Conservation (phyloP, 257 asterid species). For the Voacanga thouarsii region DNA sequence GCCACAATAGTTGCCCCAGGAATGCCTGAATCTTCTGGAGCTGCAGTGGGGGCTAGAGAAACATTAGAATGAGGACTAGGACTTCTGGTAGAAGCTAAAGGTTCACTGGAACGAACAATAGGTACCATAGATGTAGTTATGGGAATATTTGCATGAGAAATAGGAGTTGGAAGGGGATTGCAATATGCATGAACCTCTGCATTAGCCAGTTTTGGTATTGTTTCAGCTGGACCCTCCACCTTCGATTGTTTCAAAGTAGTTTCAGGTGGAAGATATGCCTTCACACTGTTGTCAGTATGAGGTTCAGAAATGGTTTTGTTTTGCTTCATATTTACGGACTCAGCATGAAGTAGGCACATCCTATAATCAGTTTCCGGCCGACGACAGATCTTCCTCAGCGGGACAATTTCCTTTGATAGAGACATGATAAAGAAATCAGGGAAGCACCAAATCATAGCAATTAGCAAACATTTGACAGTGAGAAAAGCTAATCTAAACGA, state of each 20-base stretch:
- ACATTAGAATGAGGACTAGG: neutral
- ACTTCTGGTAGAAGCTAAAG: conserved; percentile 5
- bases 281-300: conserved; percentile 26
- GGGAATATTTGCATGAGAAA: conserved; percentile 9
- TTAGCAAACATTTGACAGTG: neutral
- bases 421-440: neutral
- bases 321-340: conserved; percentile 25
- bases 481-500: neutral
- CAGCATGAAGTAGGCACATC: conserved; percentile 46
- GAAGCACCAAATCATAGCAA: neutral
- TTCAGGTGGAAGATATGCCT: conserved; percentile 23
- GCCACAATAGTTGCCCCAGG: neutral
- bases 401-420: conserved; percentile 66
- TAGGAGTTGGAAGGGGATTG: conserved; percentile 14
- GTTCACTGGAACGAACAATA: conserved; percentile 1
- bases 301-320: conserved; percentile 35
- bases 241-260: conserved; percentile 20
- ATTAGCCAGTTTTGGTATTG: conserved; percentile 20
- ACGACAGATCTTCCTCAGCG: conserved; percentile 54
- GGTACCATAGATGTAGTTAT: neutral
- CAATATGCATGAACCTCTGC: conserved; percentile 26
- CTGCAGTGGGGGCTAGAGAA: neutral
- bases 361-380: conserved; percentile 65
- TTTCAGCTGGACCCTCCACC: conserved; percentile 18
- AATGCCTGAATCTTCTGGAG: neutral